Base-by-base conservation (phyloP, 2,329 filamentous ascomycete species). In the Pseudogymnoascus sp. region DNA sequence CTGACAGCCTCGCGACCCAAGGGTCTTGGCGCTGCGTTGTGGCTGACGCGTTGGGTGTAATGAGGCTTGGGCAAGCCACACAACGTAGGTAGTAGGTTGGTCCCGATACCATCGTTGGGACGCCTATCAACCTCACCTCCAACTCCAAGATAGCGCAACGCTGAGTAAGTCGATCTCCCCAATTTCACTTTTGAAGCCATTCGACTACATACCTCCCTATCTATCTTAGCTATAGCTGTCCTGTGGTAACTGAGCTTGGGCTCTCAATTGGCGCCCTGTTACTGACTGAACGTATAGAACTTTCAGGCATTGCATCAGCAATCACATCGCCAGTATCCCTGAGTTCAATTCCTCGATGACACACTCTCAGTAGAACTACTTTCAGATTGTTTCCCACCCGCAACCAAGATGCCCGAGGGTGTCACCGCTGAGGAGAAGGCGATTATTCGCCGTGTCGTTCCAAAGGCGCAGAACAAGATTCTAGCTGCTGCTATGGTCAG, bases 401-500 rank as follows among this genome's bases (percentile, higher is more conserved):
- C 60, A 63, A 61, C 58, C 61, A 69, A 64, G 26, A 74, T 74
- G 72, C 71, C 71, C 63, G 72, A 72, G 7, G 72, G 96, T 68
- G 84, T 99, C 63, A 90, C 82, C 74, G 93, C 97, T 72, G 89
- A 92, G 72, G 94, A 99, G 80, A 97, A 96, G 82, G 90, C 95
- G 78, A 96, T 87, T 65, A 92, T 99, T 77, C 96, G 95, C 80
- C 88, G 94, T 74, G 89, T 88, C 69, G 91, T 99, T 62, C 93
- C 94, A 65, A 97, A 96, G 76, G 85, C 91, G 66, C 87, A 87
- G 71, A 99, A 97, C 85, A 97, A 97, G 81, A 97, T 99, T 76
- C 90, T 95, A 68, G 92, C 92, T 65, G 93, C 96, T 68, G 94
- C 91, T 64, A 92, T 97, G 68, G 93, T 92, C 65, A 88, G 89